Evolutionary conservation across 352 stramenopile species (phyloP).

Genomic region (Phytophthora palmivora): DNA sequence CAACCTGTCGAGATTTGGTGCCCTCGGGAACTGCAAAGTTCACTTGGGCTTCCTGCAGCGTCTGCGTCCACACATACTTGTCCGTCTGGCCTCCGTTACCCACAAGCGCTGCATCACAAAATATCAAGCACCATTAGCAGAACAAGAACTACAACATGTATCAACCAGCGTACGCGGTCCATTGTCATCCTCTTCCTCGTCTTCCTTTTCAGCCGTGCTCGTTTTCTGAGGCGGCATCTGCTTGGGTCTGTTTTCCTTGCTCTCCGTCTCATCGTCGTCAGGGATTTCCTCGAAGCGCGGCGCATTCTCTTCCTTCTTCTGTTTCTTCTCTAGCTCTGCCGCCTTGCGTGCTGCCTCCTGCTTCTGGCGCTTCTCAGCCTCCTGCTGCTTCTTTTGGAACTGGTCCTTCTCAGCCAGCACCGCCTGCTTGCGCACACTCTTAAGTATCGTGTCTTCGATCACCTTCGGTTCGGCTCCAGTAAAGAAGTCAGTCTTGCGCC

Average conservation of each 20-base stretch:
- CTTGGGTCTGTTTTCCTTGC: conserved; percentile 34
- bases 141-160: conserved; percentile 1
- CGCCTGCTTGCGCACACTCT: conserved; percentile 93
- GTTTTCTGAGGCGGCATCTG: conserved; percentile 22
- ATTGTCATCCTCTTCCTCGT: conserved; percentile 73
- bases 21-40: conserved; percentile 92
- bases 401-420: conserved; percentile 85
- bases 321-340: conserved; percentile 57
- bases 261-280: conserved; percentile 56
- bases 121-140: conserved; percentile 16
- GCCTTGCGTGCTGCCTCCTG: conserved; percentile 52
- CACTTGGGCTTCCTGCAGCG: conserved; percentile 95
- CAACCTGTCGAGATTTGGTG: conserved; percentile 94
- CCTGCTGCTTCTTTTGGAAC: conserved; percentile 75
- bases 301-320: conserved; percentile 51
- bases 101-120: conserved; percentile 62
- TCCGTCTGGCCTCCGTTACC: conserved; percentile 94
- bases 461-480: conserved; percentile 82
- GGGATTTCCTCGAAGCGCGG: conserved; percentile 85
- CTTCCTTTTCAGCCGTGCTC: conserved; percentile 46
- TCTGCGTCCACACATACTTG: conserved; percentile 99
- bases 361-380: conserved; percentile 84
- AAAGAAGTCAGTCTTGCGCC: conserved; percentile 99
- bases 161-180: conserved; percentile 54
- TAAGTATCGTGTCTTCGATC: conserved; percentile 88